Conservation (phyloP, 139 green algal species). For the Micractinium conductrix region DNA sequence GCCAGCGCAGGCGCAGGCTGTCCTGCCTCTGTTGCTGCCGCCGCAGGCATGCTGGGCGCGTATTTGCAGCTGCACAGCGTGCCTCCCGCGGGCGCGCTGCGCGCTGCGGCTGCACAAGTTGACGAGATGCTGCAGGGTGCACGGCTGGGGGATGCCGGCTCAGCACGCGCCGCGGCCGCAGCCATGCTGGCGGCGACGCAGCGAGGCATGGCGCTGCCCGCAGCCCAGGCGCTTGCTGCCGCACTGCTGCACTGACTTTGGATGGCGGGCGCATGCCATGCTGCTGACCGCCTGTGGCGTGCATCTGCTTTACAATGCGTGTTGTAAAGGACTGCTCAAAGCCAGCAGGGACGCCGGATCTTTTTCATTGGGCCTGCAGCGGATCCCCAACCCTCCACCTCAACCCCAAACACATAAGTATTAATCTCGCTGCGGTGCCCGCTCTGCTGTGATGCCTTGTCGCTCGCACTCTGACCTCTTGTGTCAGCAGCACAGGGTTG, state of each 20-base stretch:
- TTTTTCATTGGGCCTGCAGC: no score
- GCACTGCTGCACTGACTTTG: constrained; percentile 12
- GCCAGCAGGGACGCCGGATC: no score
- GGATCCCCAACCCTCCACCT: no score
- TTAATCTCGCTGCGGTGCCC: no score
- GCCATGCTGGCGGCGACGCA: constrained; percentile 15
- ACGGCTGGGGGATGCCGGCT: background rate
- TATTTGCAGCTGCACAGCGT: constrained; percentile 30
- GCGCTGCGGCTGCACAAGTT: background rate
- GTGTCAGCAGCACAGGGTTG: no score
- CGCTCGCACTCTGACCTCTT: no score
- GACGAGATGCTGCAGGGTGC: constrained; percentile 16
- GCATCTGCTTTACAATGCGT: no score
- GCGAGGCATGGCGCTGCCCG: constrained; percentile 9
- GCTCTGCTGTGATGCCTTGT: no score
- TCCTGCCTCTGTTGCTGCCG: background rate
- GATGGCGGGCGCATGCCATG: background rate
- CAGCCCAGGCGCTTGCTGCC: constrained; percentile 8
- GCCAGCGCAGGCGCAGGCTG: background rate
- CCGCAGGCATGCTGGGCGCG: constrained; percentile 9
- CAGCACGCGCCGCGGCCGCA: background rate
- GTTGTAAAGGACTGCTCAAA: no score
- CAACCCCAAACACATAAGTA: no score
- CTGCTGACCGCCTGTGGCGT: background rate
- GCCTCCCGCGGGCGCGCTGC: background rate